Conservation (phyloP, 2,329 filamentous ascomycete genomes). For the Pseudogymnoascus sp. region DNA sequence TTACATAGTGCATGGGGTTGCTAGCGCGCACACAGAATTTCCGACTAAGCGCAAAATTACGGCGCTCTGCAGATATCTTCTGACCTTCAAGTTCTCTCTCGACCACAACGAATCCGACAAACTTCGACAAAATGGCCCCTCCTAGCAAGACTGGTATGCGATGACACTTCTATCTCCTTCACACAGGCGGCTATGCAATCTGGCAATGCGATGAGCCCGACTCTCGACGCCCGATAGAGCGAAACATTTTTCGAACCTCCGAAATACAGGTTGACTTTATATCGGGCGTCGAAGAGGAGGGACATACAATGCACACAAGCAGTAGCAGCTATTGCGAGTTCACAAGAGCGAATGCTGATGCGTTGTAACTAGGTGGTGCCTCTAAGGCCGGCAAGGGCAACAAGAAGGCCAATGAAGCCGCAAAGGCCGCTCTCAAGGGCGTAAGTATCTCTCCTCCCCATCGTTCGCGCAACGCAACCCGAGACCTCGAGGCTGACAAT, state of each 20-base stretch:
- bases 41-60: constrained; percentile 3
- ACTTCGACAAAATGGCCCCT: constrained; percentile 13
- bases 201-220: constrained; percentile 17
- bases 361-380: constrained; percentile 48
- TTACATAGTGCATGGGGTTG: background rate
- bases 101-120: constrained; percentile 9
- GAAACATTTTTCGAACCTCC: constrained; percentile 13
- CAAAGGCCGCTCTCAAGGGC: constrained; percentile 93
- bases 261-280: background rate
- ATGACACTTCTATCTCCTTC: constrained; percentile 2
- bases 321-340: constrained; percentile 74
- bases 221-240: constrained; percentile 9
- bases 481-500: constrained; percentile 16
- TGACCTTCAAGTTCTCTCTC: constrained; percentile 7
- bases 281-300: constrained; percentile 12
- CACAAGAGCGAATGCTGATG: constrained; percentile 68
- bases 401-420: constrained; percentile 88
- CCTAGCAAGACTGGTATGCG: constrained; percentile 29
- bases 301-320: constrained; percentile 36
- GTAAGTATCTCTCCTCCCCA: constrained; percentile 55
- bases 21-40: constrained; percentile 7
- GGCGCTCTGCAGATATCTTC: background rate
- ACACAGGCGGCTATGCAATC: constrained; percentile 5
- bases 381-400: constrained; percentile 50
- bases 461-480: constrained; percentile 30